A percentile compares a stretch with the other conserved stretches of the same genome.
These are phyloP conservation scores for Umbelopsis ramanniana DNA, from an alignment of 192 early-diverging fungal genomes.

Conservation along the genomic window DNA sequence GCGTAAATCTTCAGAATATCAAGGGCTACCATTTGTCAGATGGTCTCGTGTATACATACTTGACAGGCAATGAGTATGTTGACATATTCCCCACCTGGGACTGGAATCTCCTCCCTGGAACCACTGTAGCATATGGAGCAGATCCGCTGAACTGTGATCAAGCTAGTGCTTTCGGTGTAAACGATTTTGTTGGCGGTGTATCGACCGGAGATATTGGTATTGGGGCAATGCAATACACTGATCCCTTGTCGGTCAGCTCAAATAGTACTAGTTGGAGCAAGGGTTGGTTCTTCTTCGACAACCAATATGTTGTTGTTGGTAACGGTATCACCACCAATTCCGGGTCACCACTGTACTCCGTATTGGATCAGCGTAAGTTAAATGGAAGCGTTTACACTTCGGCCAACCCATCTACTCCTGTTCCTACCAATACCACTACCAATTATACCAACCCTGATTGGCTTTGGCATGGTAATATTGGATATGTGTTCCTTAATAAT, in stretches of 20 bases:
- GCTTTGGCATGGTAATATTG: conserved; percentile 32
- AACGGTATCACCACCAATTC: conserved; percentile 6
- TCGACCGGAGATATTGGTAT: conserved; percentile 29
- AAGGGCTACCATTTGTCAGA: conserved; percentile 39
- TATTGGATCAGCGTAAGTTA: conserved; percentile 31
- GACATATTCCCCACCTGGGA: conserved; percentile 37
- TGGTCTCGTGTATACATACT: conserved; percentile 32
- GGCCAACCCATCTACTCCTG: not conserved
- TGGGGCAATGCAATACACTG: conserved; percentile 33
- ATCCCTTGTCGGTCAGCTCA: conserved; percentile 23
- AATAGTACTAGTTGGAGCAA: conserved; percentile 27
- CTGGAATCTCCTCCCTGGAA: conserved; percentile 38
- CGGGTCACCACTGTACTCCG: conserved; percentile 6
- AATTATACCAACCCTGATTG: not conserved
- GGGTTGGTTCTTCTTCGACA: conserved; percentile 32
- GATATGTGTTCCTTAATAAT: conserved; percentile 22
- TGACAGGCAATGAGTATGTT: conserved; percentile 32
- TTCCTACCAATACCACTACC: conserved; percentile 8
- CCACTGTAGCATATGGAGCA: conserved; percentile 31
- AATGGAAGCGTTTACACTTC: conserved; percentile 26
- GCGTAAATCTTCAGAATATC: conserved; percentile 32
- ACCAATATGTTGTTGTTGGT: conserved; percentile 29
- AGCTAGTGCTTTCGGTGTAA: conserved; percentile 24
- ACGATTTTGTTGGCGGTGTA: conserved; percentile 36
- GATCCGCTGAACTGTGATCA: conserved; percentile 23